These are phyloP conservation scores for Euptelea pleiosperma DNA, from an alignment of 164 flowering plant genomes.

Conservation along the genomic window DNA sequence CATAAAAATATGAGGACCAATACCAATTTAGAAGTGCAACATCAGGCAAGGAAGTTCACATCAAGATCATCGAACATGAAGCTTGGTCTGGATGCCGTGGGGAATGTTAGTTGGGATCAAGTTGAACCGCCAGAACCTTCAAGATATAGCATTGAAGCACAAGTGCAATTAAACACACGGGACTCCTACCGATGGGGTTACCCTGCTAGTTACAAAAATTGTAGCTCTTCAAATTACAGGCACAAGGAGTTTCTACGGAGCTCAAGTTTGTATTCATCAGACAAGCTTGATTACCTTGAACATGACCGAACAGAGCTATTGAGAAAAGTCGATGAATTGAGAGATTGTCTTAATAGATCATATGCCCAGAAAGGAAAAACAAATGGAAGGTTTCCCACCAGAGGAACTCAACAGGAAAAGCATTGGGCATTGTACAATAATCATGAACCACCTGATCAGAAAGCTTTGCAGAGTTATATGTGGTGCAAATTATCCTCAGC, in stretches of 20 bases:
- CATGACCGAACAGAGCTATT: conserved; percentile 46
- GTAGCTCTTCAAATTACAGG: conserved; percentile 31
- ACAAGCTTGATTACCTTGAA: conserved; percentile 26
- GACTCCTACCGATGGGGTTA: conserved; percentile 15
- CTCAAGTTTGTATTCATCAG: conserved; percentile 23
- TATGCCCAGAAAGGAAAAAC: conserved; percentile 16
- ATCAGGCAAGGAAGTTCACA: conserved; percentile 17
- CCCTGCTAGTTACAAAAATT: conserved; percentile 25
- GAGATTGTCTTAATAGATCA: conserved; percentile 41
- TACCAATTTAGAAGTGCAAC: conserved; percentile 19
- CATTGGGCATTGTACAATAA: conserved; percentile 15
- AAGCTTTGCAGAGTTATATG: conserved; percentile 7
- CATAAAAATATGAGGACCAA: conserved; percentile 13
- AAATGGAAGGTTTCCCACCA: conserved; percentile 22
- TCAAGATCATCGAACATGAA: conserved; percentile 18
- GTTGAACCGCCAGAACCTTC: conserved; percentile 20
- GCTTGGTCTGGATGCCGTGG: conserved; percentile 11
- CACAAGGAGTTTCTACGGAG: conserved; percentile 21
- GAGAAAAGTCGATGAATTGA: conserved; percentile 57
- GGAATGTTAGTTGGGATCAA: conserved; percentile 11
- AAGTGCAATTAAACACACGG: neutral
- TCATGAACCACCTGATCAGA: conserved; percentile 17
- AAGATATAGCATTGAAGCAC: conserved; percentile 7
- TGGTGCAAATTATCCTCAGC: conserved; percentile 20
- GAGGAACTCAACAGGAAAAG: conserved; percentile 21